These are phyloP conservation scores for Lasiodiplodia hormozganensis DNA, from an alignment of 2,329 filamentous ascomycete species.

Conservation along the genomic window DNA sequence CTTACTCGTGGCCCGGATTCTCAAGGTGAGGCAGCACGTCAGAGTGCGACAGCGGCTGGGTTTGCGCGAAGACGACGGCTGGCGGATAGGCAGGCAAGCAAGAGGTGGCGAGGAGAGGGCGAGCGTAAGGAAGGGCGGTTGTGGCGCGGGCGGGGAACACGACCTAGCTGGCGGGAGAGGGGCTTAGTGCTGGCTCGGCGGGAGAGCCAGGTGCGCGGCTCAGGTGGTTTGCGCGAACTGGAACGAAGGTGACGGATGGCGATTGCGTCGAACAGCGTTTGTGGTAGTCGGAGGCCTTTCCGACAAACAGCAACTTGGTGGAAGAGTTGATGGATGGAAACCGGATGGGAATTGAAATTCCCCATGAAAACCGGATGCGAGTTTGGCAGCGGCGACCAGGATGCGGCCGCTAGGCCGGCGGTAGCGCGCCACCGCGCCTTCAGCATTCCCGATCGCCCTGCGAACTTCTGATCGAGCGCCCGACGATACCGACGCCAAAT, in stretches of 20 bases:
- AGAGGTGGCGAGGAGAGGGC: slow-evolving; percentile 10
- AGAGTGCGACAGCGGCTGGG: not conserved
- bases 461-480: slow-evolving; percentile 11
- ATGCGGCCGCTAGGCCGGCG: slow-evolving; percentile 11
- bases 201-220: slow-evolving; percentile 10
- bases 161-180: slow-evolving; percentile 7
- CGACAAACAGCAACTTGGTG: not conserved
- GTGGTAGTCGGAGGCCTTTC: not conserved
- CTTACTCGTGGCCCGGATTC: not conserved
- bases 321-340: not conserved
- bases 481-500: slow-evolving; percentile 1
- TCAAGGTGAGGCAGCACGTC: not conserved
- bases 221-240: not conserved
- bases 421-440: slow-evolving; percentile 6
- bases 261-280: not conserved
- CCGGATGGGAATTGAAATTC: slow-evolving; percentile 20
- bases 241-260: not conserved
- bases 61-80: not conserved
- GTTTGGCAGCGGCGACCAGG: slow-evolving; percentile 18
- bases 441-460: slow-evolving; percentile 3
- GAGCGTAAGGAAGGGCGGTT: not conserved
- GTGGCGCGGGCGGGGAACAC: slow-evolving; percentile 15
- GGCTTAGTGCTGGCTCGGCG: slow-evolving; percentile 11
- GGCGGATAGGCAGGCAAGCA: not conserved
- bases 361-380: slow-evolving; percentile 25